Evolutionary conservation across 306 rosid species (phyloP), one percentile per base, ranked within the genome.

Genomic region (Acacia confusa): DNA sequence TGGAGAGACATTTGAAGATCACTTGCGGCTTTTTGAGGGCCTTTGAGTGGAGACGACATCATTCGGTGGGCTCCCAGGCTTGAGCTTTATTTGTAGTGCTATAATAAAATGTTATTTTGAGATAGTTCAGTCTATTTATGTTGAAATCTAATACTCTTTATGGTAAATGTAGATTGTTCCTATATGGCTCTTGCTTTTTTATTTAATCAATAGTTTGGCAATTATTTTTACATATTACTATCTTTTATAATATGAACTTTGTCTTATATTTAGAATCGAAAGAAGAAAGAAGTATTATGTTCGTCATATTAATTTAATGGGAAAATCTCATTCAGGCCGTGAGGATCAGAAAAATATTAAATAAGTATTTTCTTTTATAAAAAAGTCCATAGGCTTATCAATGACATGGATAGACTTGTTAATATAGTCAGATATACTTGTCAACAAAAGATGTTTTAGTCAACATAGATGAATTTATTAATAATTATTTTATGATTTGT

Each of bases 1-100:
- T 34, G 99, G 88, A 9, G 99, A 93, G 81, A 89, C 90, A 43
- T 93, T 92, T 2, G 93, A 93, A 70, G 99, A 93, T 60, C 99
- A 95, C 79, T 43, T 92, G 53, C 87, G 91, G 67, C 89, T 86
- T 73, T 95, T 93, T 43, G 88, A 93, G 73, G 93, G 97, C 47
- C 97, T 95, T 63, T 95, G 88, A 95, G 85, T 58, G 2, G 47
- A 50, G 45, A 2, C 52, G 12, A 65, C 9, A 16, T 40, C 63
- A 48, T 52, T 48, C 9, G 12, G 70, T 43, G 32, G 28, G 0
- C 52, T 20, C 27, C 24, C 40, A 41, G n/a, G 78, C 55, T 20
- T 36, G 27, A 32, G 72, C 4, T 40, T 66, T 80, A 74, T 74
- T 27, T 79, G 77, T 75, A 34, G 34, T 57, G 72, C 44, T 64